Base-by-base conservation (phyloP, 192 early-diverging fungal genomes). In the Backusella liffmaniae region DNA sequence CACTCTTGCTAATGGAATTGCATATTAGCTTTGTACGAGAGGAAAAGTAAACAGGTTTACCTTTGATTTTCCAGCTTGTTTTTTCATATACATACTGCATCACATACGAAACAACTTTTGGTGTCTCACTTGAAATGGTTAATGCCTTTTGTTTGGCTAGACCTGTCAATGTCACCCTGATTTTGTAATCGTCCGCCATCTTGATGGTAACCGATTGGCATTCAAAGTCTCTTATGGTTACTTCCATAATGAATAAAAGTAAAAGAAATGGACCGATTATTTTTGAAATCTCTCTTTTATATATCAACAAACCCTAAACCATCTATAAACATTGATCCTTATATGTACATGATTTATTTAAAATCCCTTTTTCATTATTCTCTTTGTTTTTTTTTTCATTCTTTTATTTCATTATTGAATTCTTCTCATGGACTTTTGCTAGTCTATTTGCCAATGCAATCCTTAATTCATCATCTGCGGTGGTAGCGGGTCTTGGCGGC, bases 51-150 rank as follows among this genome's bases (percentile, higher is more conserved):
- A 5, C 5, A 5, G 4, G 37, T 15, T 23, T 62, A 62, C 56
- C 56, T 29, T 62, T 62, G 21, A 62, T 62, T 62, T 62, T 62
- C 56, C 56, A 62, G 9, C 23, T 26, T 62, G 56, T 62, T 29
- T 62, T 29, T 62, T 62, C 56, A 29, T 62, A 62, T 12, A 62
- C 56, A 62, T 62, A 62, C 29, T 62, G 21, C 56, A 62, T 62
- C 4, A 62, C 56, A 62, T 62, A 62, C 7, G 56, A 62, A 29
- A 62, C 56, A 1, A 62, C 56, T 2, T 62, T 62, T 26, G 56
- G 56, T 29, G 0, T 62, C 12, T 62, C 56, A 12, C 56, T 62
- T 26, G 56, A 13, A 29, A 62, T 62, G 10, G 56, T 62, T 4
- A 62, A 26, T 23, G 23, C 23, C 26, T 10, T 62, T 26, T 62